phyloP scores from a whole-genome alignment of 805 yeast species.

The Danielozyma ontarioensis region DNA sequence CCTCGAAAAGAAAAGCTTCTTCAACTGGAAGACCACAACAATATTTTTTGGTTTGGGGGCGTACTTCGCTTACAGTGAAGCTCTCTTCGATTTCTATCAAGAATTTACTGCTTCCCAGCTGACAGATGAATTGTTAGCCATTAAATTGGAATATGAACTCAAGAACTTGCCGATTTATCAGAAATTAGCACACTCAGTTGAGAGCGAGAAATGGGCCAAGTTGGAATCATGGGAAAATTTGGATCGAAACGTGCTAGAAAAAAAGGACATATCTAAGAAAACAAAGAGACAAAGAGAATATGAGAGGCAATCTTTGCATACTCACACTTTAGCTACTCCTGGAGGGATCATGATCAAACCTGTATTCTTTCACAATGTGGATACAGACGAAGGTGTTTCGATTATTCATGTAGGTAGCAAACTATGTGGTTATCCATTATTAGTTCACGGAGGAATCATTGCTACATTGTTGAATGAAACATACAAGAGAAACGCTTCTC shows the following conservation, averaged over 20 bases:
- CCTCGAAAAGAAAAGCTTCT: too few species aligned
- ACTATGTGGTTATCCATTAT: conserved; percentile 80
- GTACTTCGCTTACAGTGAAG: conserved; percentile 21
- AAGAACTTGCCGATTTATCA: conserved; percentile 48
- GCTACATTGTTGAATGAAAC: conserved; percentile 79
- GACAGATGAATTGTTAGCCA: conserved; percentile 18
- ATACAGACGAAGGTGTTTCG: conserved; percentile 55
- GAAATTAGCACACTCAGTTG: conserved; percentile 39
- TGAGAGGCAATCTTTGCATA: conserved; percentile 16
- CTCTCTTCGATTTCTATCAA: conserved; percentile 20
- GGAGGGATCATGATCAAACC: conserved; percentile 82
- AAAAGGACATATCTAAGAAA: conserved; percentile 4
- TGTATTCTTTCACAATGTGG: conserved; percentile 53
- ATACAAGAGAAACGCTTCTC: conserved; percentile 49
- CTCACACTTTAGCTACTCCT: conserved; percentile 55
- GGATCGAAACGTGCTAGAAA: conserved; percentile 9
- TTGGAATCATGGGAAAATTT: conserved; percentile 41
- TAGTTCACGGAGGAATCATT: conserved; percentile 84
- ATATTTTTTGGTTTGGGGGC: conserved; percentile 17
- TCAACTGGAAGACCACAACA: conserved; percentile 25
- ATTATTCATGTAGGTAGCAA: conserved; percentile 73
- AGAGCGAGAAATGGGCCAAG: conserved; percentile 42
- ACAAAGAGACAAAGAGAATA: conserved; percentile 12
- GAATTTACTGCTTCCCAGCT: conserved; percentile 11
- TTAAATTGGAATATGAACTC: conserved; percentile 44